Base-by-base conservation (phyloP, 176 grass and related monocot genomes). In the Lolium multiflorum region DNA sequence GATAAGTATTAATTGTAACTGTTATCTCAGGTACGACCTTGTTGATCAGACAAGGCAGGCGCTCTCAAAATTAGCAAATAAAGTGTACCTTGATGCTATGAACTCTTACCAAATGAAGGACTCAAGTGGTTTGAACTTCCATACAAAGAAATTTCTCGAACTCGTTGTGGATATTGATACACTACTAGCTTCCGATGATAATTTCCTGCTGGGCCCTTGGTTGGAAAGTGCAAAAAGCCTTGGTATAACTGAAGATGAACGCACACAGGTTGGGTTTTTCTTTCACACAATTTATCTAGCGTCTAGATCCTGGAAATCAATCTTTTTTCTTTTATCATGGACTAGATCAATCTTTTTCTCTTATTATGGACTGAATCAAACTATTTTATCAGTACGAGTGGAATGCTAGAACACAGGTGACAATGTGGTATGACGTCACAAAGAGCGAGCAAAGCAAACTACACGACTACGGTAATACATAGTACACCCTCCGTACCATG, bases 361-460 rank as follows among this genome's bases (percentile, higher is more conserved):
- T 67, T 81, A 63, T 51, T 13, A 10, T 70, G 55, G 11, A 57
- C 52, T 76, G 81, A 74, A 74, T 69, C 18, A 10, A 83, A 39
- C 38, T 78, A 78, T 75, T 55, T 17, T 83, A 85, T 18, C 86
- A 98, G 96, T 95, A 95, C 9, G 93, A 98, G 59, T 95, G 96
- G 96, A 98, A 98, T 67, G 96, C 96, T 67, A 92, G 93, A 82
- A 98, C 96, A 43, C 96, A 98, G 89, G 91, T 98, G 78, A 94
- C 96, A 64, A 98, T 98, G 96, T 98, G 96, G 96, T 98, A 95
- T 26, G 96, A 95, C 82, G 93, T 84, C 90, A 98, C 96, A 3
- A 70, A 91, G 81, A 91, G 63, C 0, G 84, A 95, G 83, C 96
- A 98, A 84, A 98, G 96, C 85, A 84, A 89, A 98, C 51, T 98